Evolutionary conservation across 2,329 filamentous ascomycete genomes (phyloP), one percentile per base, ranked within the genome.

Genomic region (Fusarium irregulare): DNA sequence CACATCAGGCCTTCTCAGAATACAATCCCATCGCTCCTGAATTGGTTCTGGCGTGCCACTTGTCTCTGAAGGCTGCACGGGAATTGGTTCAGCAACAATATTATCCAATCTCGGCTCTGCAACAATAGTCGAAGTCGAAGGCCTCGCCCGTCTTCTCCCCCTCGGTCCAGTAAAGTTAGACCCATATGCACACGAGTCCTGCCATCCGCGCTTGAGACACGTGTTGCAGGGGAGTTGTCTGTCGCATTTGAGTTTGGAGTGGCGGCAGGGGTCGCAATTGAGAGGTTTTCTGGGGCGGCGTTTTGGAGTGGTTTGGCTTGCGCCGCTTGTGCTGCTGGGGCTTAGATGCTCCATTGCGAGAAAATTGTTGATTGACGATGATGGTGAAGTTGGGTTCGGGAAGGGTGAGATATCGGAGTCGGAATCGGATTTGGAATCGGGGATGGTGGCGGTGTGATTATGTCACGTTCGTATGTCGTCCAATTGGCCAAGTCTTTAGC

Each of bases 241-340:
- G 21, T 64, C 61, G 51, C 61, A 64, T 64, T 58, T 57, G 14
- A 64, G 61, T 32, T 64, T 64, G 0, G 61, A 64, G 27, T 64
- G 61, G 20, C 61, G 49, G 27, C 61, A 64, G 16, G 61, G 61
- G 16, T 64, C 61, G 27, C 60, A 64, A 11, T 58, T 64, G 21
- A 64, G 48, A 23, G 61, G 60, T 23, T 64, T 64, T 50, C 61
- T 34, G 30, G 60, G 51, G 3, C 61, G 51, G 2, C 61, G 60
- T 18, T 48, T 64, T 0, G 48, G 51, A 16, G 18, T 21, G 11
- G 20, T n/a, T 3, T 40, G 13, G 7, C 12, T 44, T 16, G 44
- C 44, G 0, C 60, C 49, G 16, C 16, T 10, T 13, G 51, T 25
- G 2, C 51, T 64, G 7, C 45, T 46, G 3, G 60, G 60, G n/a